Evolutionary conservation across 2,329 filamentous ascomycete genomes (phyloP), one percentile per base, ranked within the genome.

Genomic region (Neopestalotiopsis sp.): DNA sequence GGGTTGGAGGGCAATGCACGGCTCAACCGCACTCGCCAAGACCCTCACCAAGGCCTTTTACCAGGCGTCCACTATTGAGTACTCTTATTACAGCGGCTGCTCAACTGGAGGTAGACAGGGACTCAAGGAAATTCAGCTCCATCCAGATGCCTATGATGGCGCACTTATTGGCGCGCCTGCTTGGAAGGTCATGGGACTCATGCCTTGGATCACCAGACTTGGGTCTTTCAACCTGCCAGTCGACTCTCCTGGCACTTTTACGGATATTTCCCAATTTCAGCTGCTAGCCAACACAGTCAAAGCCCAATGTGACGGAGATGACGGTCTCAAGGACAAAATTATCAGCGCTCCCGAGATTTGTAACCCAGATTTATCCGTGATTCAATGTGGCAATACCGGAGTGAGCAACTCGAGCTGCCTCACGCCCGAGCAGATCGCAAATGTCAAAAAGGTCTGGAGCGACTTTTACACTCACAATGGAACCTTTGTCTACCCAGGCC

Each of bases 71-170:
- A 76, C 32, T 73, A 81, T 61, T 81, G 30, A 70, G 10, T 77
- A 84, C 75, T 83, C 81, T 10, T 88, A 87, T 73, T 88, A 82
- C 72, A 79, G 80, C 20, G 86, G 86, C 17, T 89, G 87, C 73
- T 87, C 84, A 1, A 88, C 86, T 0, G 87, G 87, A 34, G 87
- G 87, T 3, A 78, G 86, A 5, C 85, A 89, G 74, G 87, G 85
- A 5, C 75, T 87, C 17, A 84, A 84, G 66, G 80, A 84, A 42
- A 79, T 83, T 2, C 81, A 88, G 71, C 75, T 81, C 42, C 85
- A 82, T 68, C 85, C 86, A 0, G 79, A 86, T 13, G 82, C 86
- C 59, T 87, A 87, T 67, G 85, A 88, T 67, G 86, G 86, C 7
- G 82, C 86, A 5, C 73, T 87, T 1, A 83, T 85, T 24, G 84